Conservation (phyloP, 495 filamentous ascomycete species). For the Cudoniella acicularis region DNA sequence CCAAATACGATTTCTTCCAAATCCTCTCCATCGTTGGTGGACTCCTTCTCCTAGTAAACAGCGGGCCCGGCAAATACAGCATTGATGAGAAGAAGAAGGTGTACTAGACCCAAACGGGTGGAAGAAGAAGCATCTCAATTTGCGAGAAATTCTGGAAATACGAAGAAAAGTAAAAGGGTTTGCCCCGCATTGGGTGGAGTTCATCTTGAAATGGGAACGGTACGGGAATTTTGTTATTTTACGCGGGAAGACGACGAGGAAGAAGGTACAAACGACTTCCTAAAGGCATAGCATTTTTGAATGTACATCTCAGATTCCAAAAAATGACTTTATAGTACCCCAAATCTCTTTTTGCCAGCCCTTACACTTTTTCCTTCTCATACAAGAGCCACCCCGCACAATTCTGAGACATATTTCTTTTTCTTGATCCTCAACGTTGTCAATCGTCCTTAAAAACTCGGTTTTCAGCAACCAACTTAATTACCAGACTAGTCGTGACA, state of each 20-base stretch:
- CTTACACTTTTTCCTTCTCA: no score
- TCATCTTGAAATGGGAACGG: not conserved
- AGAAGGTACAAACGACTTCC: not conserved
- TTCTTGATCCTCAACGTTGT: no score
- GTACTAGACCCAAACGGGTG: constrained; percentile 51
- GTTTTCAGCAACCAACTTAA: no score
- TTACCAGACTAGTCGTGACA: no score
- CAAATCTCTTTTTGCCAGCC: no score
- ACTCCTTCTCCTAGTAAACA: constrained; percentile 93
- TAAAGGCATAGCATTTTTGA: not conserved
- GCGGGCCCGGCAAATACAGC: constrained; percentile 93
- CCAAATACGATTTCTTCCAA: constrained; percentile 99
- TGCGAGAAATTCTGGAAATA: constrained; percentile 15
- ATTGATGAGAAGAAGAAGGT: constrained; percentile 99
- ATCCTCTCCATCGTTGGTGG: constrained; percentile 98
- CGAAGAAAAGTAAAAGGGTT: constrained; percentile 13
- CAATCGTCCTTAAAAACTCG: no score
- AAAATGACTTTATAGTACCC: no score
- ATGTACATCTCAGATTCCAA: no score
- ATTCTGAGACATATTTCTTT: no score
- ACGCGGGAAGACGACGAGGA: constrained; percentile 3
- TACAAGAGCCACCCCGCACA: no score
- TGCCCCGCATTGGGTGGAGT: constrained; percentile 23
- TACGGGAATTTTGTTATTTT: constrained; percentile 9
- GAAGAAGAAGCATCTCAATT: not conserved